Conservation (phyloP, 306 rosid genomes). For the Trifolium repens region DNA sequence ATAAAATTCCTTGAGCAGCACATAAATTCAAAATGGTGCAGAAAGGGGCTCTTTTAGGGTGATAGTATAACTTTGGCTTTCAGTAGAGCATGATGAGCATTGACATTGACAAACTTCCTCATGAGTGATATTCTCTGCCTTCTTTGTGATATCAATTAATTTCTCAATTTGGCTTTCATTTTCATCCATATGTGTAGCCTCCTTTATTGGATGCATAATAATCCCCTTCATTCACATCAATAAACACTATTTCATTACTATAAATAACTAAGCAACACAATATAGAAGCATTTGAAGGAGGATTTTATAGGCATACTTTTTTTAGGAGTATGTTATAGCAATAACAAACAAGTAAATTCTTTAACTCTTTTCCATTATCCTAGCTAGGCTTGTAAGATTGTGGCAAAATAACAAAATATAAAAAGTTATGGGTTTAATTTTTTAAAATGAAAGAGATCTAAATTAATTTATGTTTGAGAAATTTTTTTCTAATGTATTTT, state of each 20-base stretch:
- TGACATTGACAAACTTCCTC: constrained; percentile 55
- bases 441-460: not conserved
- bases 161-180: constrained; percentile 32
- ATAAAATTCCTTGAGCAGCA: not conserved
- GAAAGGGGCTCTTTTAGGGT: constrained; percentile 63
- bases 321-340: not conserved
- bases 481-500: too few species aligned
- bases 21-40: constrained; percentile 71
- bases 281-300: not conserved
- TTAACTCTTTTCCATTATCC: not conserved
- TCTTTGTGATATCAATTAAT: constrained; percentile 34
- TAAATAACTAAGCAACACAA: not conserved
- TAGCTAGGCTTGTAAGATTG: not conserved
- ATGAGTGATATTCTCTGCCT: constrained; percentile 13
- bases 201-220: constrained; percentile 43
- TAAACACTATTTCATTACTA: not conserved
- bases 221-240: constrained; percentile 46
- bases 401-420: not conserved
- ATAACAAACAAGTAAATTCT: not conserved
- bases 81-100: constrained; percentile 44
- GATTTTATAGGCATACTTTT: not conserved
- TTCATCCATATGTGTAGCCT: constrained; percentile 33
- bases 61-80: constrained; percentile 31
- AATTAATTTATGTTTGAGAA: not conserved
- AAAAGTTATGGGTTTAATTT: not conserved